A percentile compares a stretch with the other conserved stretches of the same genome.
These are phyloP conservation scores for Gynandropsis gynandra DNA, from an alignment of 345 rosid species.

Conservation along the genomic window DNA sequence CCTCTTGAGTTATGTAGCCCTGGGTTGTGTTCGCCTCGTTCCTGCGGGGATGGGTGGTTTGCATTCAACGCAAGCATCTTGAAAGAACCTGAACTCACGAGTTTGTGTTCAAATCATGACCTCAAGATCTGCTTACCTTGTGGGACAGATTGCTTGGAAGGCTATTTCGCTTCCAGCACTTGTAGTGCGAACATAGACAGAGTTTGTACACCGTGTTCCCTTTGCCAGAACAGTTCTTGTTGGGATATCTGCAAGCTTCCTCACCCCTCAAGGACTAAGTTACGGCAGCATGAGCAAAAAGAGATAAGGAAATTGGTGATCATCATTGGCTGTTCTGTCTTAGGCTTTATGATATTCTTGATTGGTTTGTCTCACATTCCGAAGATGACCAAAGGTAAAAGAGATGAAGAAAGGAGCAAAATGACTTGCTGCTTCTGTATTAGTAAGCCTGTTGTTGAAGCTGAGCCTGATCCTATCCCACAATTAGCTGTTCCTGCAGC, in stretches of 20 bases:
- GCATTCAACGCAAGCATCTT: conserved; percentile 82
- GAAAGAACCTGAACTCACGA: conserved; percentile 64
- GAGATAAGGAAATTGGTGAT: conserved; percentile 31
- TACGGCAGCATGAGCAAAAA: conserved; percentile 23
- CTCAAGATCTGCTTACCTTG: conserved; percentile 71
- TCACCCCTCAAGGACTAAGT: conserved; percentile 16
- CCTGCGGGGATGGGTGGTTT: conserved; percentile 50
- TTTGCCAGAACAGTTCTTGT: conserved; percentile 91
- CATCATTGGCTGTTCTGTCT: conserved; percentile 45
- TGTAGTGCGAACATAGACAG: conserved; percentile 62
- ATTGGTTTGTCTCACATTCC: conserved; percentile 46
- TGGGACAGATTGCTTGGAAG: conserved; percentile 64
- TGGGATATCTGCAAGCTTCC: conserved; percentile 44
- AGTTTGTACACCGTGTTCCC: conserved; percentile 76
- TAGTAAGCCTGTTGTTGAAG: conserved; percentile 44
- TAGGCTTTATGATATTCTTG: conserved; percentile 43
- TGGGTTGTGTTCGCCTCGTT: conserved; percentile 52
- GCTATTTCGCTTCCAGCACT: conserved; percentile 67
- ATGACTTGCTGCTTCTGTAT: conserved; percentile 43
- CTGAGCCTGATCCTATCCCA: conserved; percentile 36
- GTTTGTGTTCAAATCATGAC: conserved; percentile 51
- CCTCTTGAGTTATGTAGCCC: conserved; percentile 89
- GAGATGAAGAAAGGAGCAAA: conserved; percentile 43
- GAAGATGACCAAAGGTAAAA: conserved; percentile 27
- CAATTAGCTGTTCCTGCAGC: conserved; percentile 29